Evolutionary conservation across 2,329 filamentous ascomycete species (phyloP).

Genomic region (Tolypocladium nubicola): DNA sequence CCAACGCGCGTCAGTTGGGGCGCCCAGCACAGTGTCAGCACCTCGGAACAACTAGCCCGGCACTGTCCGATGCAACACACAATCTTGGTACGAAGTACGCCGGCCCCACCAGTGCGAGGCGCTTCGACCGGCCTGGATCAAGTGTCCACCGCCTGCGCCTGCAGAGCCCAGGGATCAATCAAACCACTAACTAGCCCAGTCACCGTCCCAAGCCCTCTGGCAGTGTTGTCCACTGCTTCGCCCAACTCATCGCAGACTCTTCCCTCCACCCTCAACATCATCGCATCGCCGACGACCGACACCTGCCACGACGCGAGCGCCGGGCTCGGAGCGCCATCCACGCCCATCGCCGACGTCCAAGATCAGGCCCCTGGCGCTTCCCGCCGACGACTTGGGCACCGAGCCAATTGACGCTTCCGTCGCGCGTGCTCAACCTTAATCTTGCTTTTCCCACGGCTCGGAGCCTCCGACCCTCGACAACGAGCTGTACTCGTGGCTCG

Average conservation of each 20-base stretch:
- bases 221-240: neutral
- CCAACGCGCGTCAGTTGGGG: neutral
- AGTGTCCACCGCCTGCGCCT: neutral
- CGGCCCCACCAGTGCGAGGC: neutral
- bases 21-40: neutral
- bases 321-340: neutral
- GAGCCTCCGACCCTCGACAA: neutral
- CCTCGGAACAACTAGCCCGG: neutral
- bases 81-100: neutral
- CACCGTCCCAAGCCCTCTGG: neutral
- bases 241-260: neutral
- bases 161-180: neutral
- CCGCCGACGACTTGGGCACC: neutral
- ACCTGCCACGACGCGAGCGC: neutral
- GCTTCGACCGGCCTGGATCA: neutral
- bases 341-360: neutral
- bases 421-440: conserved; percentile 1
- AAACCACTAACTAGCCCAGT: neutral
- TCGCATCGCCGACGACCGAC: neutral
- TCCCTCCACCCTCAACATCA: neutral
- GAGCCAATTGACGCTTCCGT: neutral
- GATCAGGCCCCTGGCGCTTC: neutral
- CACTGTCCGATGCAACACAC: neutral
- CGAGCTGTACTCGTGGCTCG: neutral
- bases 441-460: neutral